phyloP scores from a whole-genome alignment of 1,139 yeast genomes.

The Suhomyces terraborum region DNA sequence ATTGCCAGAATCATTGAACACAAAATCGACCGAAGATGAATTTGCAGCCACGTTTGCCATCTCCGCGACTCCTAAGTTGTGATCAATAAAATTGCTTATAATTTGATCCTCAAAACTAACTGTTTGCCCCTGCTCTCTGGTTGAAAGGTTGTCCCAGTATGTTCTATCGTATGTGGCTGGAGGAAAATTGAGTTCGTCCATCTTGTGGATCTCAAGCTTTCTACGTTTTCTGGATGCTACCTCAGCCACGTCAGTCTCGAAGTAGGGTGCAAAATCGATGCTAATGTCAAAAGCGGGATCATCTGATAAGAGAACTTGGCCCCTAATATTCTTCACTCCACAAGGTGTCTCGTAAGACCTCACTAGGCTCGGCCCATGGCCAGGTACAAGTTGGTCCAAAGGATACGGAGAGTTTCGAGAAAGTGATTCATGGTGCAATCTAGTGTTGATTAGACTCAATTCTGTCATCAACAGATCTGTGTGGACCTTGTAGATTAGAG shows the following conservation, averaged over 20 bases:
- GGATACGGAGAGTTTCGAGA: conserved; percentile 4
- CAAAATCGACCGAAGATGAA: conserved; percentile 10
- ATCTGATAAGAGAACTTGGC: conserved; percentile 31
- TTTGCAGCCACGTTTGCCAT: conserved; percentile 5
- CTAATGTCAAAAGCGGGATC: conserved; percentile 46
- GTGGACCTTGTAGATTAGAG: conserved; percentile 55
- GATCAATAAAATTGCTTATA: conserved; percentile 7
- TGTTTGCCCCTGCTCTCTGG: not conserved
- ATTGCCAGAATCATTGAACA: conserved; percentile 13
- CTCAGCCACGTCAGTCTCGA: not conserved
- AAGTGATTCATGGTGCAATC: conserved; percentile 25
- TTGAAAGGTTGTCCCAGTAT: not conserved
- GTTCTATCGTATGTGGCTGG: not conserved
- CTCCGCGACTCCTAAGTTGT: conserved; percentile 3
- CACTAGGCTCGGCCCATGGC: no score
- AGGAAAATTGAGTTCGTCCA: conserved; percentile 17
- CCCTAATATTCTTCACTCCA: no score
- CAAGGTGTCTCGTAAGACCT: no score
- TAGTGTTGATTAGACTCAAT: conserved; percentile 26
- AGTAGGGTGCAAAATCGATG: conserved; percentile 28
- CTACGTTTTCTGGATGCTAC: conserved; percentile 15
- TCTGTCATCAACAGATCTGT: conserved; percentile 48
- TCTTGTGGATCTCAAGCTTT: conserved; percentile 18
- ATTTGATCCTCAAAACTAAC: conserved; percentile 8
- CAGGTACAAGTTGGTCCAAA: no score